These are phyloP conservation scores for Scalesia atractyloides DNA, from an alignment of 129 eudicot genomes.

Conservation along the genomic window DNA sequence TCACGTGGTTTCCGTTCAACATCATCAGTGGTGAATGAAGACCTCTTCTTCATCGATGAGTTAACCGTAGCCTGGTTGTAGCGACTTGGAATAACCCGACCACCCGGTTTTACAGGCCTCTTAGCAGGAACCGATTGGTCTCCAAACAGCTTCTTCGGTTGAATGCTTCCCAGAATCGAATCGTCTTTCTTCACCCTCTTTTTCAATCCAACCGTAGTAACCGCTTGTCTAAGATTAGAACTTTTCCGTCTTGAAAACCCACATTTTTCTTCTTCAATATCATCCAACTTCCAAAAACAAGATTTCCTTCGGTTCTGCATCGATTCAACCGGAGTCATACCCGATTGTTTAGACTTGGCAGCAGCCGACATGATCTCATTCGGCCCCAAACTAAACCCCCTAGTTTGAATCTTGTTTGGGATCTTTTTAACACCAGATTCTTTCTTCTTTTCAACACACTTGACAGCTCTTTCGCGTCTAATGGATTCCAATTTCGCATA, in stretches of 20 bases:
- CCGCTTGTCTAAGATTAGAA: conserved; percentile 48
- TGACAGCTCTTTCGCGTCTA: conserved; percentile 54
- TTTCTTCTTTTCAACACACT: conserved; percentile 34
- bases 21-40: conserved; percentile 46
- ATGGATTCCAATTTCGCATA: conserved; percentile 58
- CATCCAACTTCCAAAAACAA: conserved; percentile 80
- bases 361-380: conserved; percentile 48
- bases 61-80: conserved; percentile 54
- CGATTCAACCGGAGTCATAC: conserved; percentile 55
- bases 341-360: conserved; percentile 32
- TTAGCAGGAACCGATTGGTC: conserved; percentile 64
- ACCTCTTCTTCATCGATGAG: conserved; percentile 59
- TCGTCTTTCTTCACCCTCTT: conserved; percentile 70
- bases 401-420: conserved; percentile 41
- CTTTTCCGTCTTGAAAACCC: conserved; percentile 46
- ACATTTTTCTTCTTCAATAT: conserved; percentile 62
- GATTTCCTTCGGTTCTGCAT: conserved; percentile 67
- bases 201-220: conserved; percentile 59
- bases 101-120: conserved; percentile 78
- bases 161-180: conserved; percentile 48
- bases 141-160: conserved; percentile 83
- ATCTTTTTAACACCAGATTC: conserved; percentile 36
- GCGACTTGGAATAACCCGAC: conserved; percentile 81
- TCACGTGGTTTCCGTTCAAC: conserved; percentile 48
- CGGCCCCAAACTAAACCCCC: conserved; percentile 83